Conservation (phyloP, 1,284 basidiomycete genomes). For the Cryptococcus sp. region DNA sequence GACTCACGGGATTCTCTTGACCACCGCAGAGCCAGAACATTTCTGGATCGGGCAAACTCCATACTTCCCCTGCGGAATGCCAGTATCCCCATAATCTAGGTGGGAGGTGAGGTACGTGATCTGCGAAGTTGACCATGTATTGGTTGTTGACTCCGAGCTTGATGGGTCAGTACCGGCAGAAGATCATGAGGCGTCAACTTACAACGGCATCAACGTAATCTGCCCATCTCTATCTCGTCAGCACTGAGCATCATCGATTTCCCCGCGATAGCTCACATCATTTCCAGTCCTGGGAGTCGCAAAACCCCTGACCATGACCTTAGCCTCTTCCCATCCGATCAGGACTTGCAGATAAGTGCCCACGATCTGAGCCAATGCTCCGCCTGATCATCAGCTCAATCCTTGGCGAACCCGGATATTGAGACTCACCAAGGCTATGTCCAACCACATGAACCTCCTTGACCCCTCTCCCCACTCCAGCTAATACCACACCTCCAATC, state of each 20-base stretch:
- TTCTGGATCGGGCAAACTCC: slow-evolving; percentile 8
- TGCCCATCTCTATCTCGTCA: slow-evolving; percentile 16
- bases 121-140: slow-evolving; percentile 23
- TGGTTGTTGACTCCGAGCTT: slow-evolving; percentile 11
- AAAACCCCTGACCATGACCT: slow-evolving; percentile 14
- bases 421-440: slow-evolving; percentile 20
- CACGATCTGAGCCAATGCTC: slow-evolving; percentile 14
- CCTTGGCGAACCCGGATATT: neutral
- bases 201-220: slow-evolving; percentile 21
- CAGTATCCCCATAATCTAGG: slow-evolving; percentile 15
- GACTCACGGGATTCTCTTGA: slow-evolving; percentile 22
- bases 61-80: slow-evolving; percentile 21
- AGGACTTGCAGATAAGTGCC: slow-evolving; percentile 16
- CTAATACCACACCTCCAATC: slow-evolving; percentile 6
- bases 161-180: slow-evolving; percentile 1
- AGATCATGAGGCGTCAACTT: neutral
- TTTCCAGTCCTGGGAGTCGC: slow-evolving; percentile 24
- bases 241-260: neutral
- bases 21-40: slow-evolving; percentile 16
- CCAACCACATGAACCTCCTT: slow-evolving; percentile 20
- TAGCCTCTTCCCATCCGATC: slow-evolving; percentile 1
- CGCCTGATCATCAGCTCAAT: slow-evolving; percentile 7
- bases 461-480: slow-evolving; percentile 2
- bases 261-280: slow-evolving; percentile 1
- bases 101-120: slow-evolving; percentile 27